These are phyloP conservation scores for Cadophora sp. DNA, from an alignment of 2,329 filamentous ascomycete species.

Conservation along the genomic window DNA sequence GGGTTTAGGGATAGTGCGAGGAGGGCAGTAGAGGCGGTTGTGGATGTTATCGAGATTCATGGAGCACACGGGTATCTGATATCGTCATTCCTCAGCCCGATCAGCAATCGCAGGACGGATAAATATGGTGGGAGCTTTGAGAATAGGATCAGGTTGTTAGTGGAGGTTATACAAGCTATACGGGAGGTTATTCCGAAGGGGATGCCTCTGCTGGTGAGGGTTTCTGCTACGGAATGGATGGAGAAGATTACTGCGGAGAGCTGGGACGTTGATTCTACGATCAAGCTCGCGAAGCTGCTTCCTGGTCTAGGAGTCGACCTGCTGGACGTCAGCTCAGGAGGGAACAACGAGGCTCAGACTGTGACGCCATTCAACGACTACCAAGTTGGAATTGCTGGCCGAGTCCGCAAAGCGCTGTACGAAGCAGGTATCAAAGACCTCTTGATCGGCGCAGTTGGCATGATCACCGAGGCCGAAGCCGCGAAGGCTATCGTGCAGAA, in stretches of 20 bases:
- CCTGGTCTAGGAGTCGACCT: conserved; percentile 79
- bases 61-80: conserved; percentile 72
- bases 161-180: conserved; percentile 59
- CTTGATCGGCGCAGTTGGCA: conserved; percentile 76
- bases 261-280: conserved; percentile 45
- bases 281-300: conserved; percentile 72
- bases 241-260: conserved; percentile 45
- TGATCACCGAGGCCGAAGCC: conserved; percentile 72
- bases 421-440: conserved; percentile 57
- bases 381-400: conserved; percentile 76
- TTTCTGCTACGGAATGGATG: conserved; percentile 70
- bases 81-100: conserved; percentile 67
- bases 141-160: conserved; percentile 67
- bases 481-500: conserved; percentile 57
- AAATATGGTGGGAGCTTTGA: conserved; percentile 70
- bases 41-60: conserved; percentile 70
- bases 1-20: conserved; percentile 47
- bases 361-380: conserved; percentile 63
- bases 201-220: conserved; percentile 64
- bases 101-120: conserved; percentile 67
- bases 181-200: conserved; percentile 58
- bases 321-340: conserved; percentile 81
- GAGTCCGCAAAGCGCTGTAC: conserved; percentile 70
- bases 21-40: conserved; percentile 54
- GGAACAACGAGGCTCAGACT: conserved; percentile 65